Base-by-base conservation (phyloP, 1,284 basidiomycete genomes). In the Apiotrichum sp. region DNA sequence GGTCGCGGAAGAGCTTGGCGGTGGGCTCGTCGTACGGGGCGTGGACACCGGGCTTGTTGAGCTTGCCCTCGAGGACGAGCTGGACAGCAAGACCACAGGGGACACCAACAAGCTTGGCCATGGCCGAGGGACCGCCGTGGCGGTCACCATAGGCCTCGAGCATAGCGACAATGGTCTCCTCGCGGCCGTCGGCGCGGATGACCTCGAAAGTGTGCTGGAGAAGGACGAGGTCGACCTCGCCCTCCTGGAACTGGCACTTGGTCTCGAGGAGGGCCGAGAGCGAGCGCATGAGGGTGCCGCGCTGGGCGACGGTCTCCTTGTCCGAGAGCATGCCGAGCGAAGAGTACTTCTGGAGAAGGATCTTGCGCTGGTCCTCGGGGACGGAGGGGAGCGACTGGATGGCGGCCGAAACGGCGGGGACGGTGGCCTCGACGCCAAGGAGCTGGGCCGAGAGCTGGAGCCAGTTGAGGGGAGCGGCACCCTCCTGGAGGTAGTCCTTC, bases 161-260 rank as follows among this genome's bases (percentile, higher is more conserved):
- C 31, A 93, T 93, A 46, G 91, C 89, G 7, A 93, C 97, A 69
- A 92, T 79, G 35, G 85, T 93, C 80, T 95, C 84, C 84, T 88
- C 79, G 49, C 79, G 82, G 52, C 93, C 92, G 70, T 95, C 89
- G 40, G 82, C 80, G 83, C 87, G 88, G 72, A 91, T 84, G 47
- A 96, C 86, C 66, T 89, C 78, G 72, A 97, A 96, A 79, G 93
- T 95, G 83, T 98, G 95, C 79, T 98, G 93, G 52, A 98, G 84
- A 84, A 97, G 90, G 65, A 98, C 90, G 64, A 98, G 84, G 77
- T 98, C 95, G 22, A 92, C 86, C 79, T 98, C 93, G 61, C 90
- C 90, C 47, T 82, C 79, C 62, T 86, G 87, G 78, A 97, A 98
- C 74, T 86, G 83, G 87, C 96, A 97, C 75, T 96, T 84, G 63